These are phyloP conservation scores for Sordaria brevicollis DNA, from an alignment of 495 filamentous ascomycete species.

Conservation along the genomic window DNA sequence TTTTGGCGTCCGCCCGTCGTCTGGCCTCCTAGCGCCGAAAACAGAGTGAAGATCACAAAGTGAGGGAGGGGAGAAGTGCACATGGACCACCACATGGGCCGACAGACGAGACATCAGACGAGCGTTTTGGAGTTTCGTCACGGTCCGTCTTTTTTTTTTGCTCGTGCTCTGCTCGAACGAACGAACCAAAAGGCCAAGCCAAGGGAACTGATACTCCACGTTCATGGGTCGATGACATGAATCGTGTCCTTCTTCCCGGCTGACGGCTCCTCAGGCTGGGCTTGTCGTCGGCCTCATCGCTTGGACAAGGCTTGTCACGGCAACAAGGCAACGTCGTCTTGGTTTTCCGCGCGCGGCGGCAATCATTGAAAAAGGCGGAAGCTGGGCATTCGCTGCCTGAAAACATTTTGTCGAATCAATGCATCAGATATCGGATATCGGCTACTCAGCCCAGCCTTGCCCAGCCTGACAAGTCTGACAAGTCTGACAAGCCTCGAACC, in stretches of 20 bases:
- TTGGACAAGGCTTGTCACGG: not conserved
- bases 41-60: too few species aligned
- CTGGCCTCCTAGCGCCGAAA: too few species aligned
- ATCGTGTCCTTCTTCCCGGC: not conserved
- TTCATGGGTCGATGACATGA: not conserved
- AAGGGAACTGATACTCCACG: not conserved
- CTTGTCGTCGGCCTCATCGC: not conserved
- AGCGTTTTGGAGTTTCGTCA: not conserved
- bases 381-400: not conserved
- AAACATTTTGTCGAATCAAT: not conserved
- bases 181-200: not conserved
- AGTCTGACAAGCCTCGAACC: not conserved
- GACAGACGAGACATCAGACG: not conserved
- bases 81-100: not conserved
- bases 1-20: too few species aligned
- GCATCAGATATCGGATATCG: not conserved
- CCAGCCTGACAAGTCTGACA: not conserved
- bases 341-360: not conserved
- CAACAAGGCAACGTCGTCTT: not conserved
- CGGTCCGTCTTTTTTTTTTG: not conserved
- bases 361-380: not conserved
- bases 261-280: not conserved
- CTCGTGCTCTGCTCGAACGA: not conserved
- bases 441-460: not conserved
- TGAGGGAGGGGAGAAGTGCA: not conserved